Evolutionary conservation across 2,329 filamentous ascomycete species (phyloP).

Genomic region (Ophiostoma piceae): DNA sequence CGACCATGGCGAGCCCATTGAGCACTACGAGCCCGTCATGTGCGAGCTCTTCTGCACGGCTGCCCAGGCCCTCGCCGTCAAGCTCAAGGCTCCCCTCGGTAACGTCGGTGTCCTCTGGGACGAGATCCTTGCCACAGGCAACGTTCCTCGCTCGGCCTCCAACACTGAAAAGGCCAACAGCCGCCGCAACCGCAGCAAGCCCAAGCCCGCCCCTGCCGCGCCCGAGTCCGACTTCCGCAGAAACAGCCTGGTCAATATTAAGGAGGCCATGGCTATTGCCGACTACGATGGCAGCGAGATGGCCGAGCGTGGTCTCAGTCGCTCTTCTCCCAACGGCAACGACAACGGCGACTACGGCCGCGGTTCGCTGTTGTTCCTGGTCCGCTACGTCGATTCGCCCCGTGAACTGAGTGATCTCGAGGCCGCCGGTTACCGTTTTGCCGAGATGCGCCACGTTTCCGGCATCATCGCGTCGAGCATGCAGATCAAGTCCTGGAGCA

Average conservation of each 20-base stretch:
- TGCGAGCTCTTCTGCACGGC: slow-evolving; percentile 79
- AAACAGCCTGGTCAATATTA: slow-evolving; percentile 22
- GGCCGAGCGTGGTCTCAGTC: slow-evolving; percentile 38
- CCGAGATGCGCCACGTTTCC: slow-evolving; percentile 61
- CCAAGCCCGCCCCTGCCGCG: slow-evolving; percentile 28
- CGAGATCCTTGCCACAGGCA: slow-evolving; percentile 64
- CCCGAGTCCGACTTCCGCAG: slow-evolving; percentile 26
- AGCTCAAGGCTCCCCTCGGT: slow-evolving; percentile 57
- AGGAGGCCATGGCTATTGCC: slow-evolving; percentile 14
- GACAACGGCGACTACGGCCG: slow-evolving; percentile 47
- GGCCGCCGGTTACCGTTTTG: slow-evolving; percentile 73
- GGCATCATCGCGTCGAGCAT: slow-evolving; percentile 65
- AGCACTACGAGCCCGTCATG: slow-evolving; percentile 70
- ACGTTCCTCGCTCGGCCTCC: background rate
- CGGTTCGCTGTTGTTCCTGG: slow-evolving; percentile 76
- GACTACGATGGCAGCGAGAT: slow-evolving; percentile 32
- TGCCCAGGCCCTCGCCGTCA: slow-evolving; percentile 65
- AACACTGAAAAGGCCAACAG: background rate
- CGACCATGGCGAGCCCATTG: slow-evolving; percentile 53
- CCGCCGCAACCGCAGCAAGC: slow-evolving; percentile 10
- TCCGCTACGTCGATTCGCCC: slow-evolving; percentile 54
- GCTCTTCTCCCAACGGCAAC: background rate
- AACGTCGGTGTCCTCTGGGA: slow-evolving; percentile 68
- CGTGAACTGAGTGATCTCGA: slow-evolving; percentile 60
- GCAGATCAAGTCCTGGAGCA: slow-evolving; percentile 61